phyloP scores from a whole-genome alignment of 768 basidiomycete genomes.

The Chiua virens region DNA sequence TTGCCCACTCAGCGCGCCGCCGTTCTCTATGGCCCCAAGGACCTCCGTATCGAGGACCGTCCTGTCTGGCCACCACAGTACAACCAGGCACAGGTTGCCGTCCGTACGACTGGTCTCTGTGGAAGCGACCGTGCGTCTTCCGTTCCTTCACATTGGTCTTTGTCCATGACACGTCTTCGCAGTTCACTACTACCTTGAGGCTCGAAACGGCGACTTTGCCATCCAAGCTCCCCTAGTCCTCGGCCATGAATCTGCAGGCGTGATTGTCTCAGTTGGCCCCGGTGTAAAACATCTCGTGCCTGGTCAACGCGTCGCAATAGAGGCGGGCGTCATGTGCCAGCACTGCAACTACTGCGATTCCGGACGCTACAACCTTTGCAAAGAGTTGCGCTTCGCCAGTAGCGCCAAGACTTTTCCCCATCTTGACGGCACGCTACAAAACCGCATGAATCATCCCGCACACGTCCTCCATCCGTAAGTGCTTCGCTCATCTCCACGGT shows the following conservation, averaged over 20 bases:
- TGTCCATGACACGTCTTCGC: constrained; percentile 3
- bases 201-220: constrained; percentile 90
- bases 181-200: constrained; percentile 93
- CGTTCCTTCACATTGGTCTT: not conserved
- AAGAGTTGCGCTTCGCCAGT: constrained; percentile 83
- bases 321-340: constrained; percentile 88
- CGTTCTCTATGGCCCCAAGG: constrained; percentile 81
- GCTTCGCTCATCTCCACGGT: not conserved
- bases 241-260: constrained; percentile 91
- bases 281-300: constrained; percentile 61
- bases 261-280: constrained; percentile 80
- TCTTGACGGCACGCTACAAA: constrained; percentile 87
- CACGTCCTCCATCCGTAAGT: constrained; percentile 86
- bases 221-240: constrained; percentile 85
- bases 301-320: constrained; percentile 91
- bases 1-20: constrained; percentile 64
- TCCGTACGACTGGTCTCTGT: constrained; percentile 86
- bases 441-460: constrained; percentile 85
- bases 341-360: constrained; percentile 66
- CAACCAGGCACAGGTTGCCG: constrained; percentile 76
- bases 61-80: constrained; percentile 67
- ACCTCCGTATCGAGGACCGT: constrained; percentile 79
- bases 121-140: constrained; percentile 70
- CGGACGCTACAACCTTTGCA: constrained; percentile 93
- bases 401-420: constrained; percentile 93